Base-by-base conservation (phyloP, 768 basidiomycete species). In the Amanita inopinata region DNA sequence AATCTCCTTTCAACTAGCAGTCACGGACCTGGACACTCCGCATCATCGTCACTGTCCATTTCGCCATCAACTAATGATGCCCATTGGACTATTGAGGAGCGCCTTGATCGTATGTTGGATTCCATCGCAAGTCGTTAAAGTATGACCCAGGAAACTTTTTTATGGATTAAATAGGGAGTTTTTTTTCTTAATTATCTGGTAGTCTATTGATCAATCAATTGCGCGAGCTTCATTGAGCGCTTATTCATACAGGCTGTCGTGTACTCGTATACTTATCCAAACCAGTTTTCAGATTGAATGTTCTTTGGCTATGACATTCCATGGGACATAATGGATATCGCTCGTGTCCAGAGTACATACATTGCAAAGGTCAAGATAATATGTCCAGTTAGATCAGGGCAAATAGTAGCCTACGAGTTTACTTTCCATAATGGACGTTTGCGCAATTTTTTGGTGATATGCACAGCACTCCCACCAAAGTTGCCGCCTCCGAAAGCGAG, bases 401-500 rank as follows among this genome's bases (percentile, higher is more conserved):
- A 34, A 25, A 28, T 9, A 32, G 19, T 22, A 45, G 63, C 60
- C 59, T 78, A 90, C 33, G 84, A 82, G 59, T 78, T 88, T 33
- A 89, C 87, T 55, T 76, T 80, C 67, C 76, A 87, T 55, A 91
- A 72, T 42, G 84, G 85, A 38, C 78, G 84, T 55, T 81, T 84
- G 63, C 82, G 83, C 68, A 82, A 67, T 64, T 92, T 91, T 51
- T 88, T 76, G 34, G 89, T 90, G 56, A 94, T 72, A 60, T 90
- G 86, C 52, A 93, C 87, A 42, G 83, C 76, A 54, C 80, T 88
- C 45, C 73, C 76, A 38, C 70, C 79, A 61, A 68, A 69, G 50
- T 69, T 79, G 51, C 68, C 70, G 48, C 78, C 83, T 45, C 85
- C 85, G 63, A 92, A 90, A 27, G 87, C 88, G 51, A 93, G 69